Conservation (phyloP, 805 yeast species). For the Barnettozyma californica region DNA sequence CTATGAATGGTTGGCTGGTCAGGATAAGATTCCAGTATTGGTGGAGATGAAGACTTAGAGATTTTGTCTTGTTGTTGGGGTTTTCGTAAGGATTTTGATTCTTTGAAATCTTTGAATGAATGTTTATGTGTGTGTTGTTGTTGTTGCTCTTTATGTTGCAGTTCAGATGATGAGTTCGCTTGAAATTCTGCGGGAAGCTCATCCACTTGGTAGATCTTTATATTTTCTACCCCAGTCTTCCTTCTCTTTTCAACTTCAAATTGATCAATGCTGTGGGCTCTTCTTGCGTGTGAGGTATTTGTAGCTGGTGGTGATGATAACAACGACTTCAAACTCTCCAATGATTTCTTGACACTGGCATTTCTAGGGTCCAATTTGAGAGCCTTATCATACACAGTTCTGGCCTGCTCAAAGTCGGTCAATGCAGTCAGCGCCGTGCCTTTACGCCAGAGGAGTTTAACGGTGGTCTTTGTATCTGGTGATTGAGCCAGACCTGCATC, state of each 20-base stretch:
- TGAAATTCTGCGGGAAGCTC: slow-evolving; percentile 35
- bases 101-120: slow-evolving; percentile 71
- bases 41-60: not conserved
- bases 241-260: slow-evolving; percentile 31
- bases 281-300: slow-evolving; percentile 23
- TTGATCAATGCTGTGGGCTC: slow-evolving; percentile 45
- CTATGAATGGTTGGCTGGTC: slow-evolving; percentile 7
- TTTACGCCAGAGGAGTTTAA: slow-evolving; percentile 49
- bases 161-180: not conserved
- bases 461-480: slow-evolving; percentile 29
- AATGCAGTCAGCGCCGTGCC: slow-evolving; percentile 36
- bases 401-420: slow-evolving; percentile 25
- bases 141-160: not conserved
- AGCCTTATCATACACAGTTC: slow-evolving; percentile 30
- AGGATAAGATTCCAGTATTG: not conserved
- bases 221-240: slow-evolving; percentile 13
- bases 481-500: slow-evolving; percentile 38
- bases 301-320: not conserved
- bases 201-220: slow-evolving; percentile 39
- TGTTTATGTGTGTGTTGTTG: not conserved
- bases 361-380: slow-evolving; percentile 38
- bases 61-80: not conserved
- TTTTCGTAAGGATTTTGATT: not conserved
- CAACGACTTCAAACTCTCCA: slow-evolving; percentile 26
- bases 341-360: slow-evolving; percentile 28